A percentile compares a stretch with the other conserved stretches of the same genome.
These are phyloP conservation scores for Coemansia umbellata DNA, from an alignment of 192 early-diverging fungal genomes.

Conservation along the genomic window DNA sequence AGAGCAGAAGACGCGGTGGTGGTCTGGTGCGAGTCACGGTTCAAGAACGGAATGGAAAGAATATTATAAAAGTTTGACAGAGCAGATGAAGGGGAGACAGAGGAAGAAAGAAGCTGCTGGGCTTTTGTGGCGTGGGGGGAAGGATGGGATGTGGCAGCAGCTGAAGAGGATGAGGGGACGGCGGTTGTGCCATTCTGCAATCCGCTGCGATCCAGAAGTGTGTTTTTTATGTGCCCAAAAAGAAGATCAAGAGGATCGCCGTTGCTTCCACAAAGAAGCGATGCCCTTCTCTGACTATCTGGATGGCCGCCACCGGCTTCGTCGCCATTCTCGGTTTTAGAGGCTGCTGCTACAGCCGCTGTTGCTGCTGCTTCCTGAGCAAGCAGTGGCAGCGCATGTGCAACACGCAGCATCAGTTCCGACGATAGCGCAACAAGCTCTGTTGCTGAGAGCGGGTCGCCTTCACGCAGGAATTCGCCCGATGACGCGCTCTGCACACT, in stretches of 20 bases:
- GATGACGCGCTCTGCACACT: conserved; percentile 8
- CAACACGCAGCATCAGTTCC: conserved; percentile 45
- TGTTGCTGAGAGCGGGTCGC: conserved; percentile 27
- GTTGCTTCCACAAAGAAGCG: background rate
- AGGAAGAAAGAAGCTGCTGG: background rate
- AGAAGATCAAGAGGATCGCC: conserved; percentile 23
- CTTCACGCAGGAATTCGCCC: conserved; percentile 14
- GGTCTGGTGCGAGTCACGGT: background rate
- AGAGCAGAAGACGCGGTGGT: conserved; percentile 2
- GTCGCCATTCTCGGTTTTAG: background rate
- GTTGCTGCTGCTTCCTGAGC: conserved; percentile 25
- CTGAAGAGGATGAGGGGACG: conserved; percentile 1
- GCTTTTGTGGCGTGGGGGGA: background rate
- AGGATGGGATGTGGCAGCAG: background rate
- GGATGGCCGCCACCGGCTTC: too few relatives aligned
- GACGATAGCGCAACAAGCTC: conserved; percentile 49
- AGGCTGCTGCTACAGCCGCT: background rate
- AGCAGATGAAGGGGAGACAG: conserved; percentile 2
- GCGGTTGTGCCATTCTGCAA: background rate
- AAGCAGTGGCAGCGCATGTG: conserved; percentile 33
- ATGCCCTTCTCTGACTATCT: background rate
- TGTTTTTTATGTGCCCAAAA: conserved; percentile 17
- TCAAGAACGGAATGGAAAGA: background rate
- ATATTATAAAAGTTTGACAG: background rate
- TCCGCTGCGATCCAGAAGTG: conserved; percentile 4